Percentiles rank a stretch among this genome's conserved stretches.
Conservation (phyloP, 805 yeast genomes). For the Nakazawaea holstii region DNA sequence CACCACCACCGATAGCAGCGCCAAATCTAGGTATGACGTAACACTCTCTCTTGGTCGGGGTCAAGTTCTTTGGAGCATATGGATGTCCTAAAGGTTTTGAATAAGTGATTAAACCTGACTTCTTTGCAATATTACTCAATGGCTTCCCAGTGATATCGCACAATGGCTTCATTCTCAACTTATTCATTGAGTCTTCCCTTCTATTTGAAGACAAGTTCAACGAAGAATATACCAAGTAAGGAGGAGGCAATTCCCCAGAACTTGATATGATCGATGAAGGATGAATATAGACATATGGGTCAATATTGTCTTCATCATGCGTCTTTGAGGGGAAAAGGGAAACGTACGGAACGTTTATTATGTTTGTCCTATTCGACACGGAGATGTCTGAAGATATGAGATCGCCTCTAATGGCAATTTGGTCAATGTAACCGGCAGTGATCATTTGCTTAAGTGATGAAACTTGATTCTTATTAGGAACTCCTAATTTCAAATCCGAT, state of each 20-base stretch:
- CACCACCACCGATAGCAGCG: conserved; percentile 76
- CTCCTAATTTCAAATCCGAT: conserved; percentile 43
- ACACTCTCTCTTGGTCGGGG: conserved; percentile 70
- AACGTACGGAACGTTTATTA: conserved; percentile 59
- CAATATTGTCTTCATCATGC: conserved; percentile 32
- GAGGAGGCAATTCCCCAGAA: conserved; percentile 70
- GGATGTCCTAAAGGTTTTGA: conserved; percentile 93
- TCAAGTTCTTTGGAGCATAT: conserved; percentile 67
- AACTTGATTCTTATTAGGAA: conserved; percentile 67
- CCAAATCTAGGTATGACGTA: conserved; percentile 91
- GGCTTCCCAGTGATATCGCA: conserved; percentile 74
- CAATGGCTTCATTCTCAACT: conserved; percentile 66
- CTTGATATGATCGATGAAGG: conserved; percentile 62
- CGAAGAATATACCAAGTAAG: conserved; percentile 67
- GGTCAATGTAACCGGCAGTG: conserved; percentile 90
- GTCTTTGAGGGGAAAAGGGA: conserved; percentile 42
- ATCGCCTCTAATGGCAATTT: conserved; percentile 82
- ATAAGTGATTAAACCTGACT: conserved; percentile 68
- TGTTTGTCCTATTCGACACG: conserved; percentile 50
- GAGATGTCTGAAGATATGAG: conserved; percentile 55
- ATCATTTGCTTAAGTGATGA: conserved; percentile 85
- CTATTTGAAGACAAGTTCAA: conserved; percentile 51
- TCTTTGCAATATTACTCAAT: conserved; percentile 70
- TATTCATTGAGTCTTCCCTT: conserved; percentile 32
- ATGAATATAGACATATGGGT: conserved; percentile 70